Base-by-base conservation (phyloP, 148 eudicot species). In the Simmondsia chinensis region DNA sequence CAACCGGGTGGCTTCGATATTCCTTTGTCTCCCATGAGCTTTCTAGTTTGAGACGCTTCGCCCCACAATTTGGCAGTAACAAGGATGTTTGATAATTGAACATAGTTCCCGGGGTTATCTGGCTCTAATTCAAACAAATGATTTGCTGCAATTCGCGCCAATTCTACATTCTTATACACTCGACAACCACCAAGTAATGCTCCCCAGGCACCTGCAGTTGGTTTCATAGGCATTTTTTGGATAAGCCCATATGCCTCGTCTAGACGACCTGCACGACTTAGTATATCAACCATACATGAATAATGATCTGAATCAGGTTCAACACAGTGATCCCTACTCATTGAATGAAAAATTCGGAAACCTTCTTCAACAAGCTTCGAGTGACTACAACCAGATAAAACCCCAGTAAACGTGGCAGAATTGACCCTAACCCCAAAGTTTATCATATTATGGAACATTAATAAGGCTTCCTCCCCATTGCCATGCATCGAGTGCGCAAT, bases 181-280 rank as follows among this genome's bases (percentile, higher is more conserved):
- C 87, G 65, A 65, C 95, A 86, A 5, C 77, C 83, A 46, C 79
- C 75, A 58, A 86, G 83, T 64, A 86, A 66, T 44, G 95, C 83
- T 50, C 83, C 95, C 87, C 95, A 86, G 5, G 95, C 91, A 51
- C 69, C 46, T 38, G 91, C 73, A 17, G 71, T 70, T 45, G 91
- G 83, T 57, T 75, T 64, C 54, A 82, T 61, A 1, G 83, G 87
- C 89, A 85, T 85, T 25, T 60, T 54, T 53, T 54, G 71, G 37
- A 82, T 78, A 57, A 73, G 73, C 20, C 39, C 41, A 43, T 73
- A 82, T 9, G 95, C 91, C 59, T 81, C 80, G 40, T 56, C 60
- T 48, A 86, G 59, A 31, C 75, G 73, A 59, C 96, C 87, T 39
- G 81, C 70, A 33, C 83, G 93, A 47, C 93, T 56, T 43, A 82